Evolutionary conservation across 2,329 filamentous ascomycete genomes (phyloP).

Genomic region (Sphaerostilbella broomeana): DNA sequence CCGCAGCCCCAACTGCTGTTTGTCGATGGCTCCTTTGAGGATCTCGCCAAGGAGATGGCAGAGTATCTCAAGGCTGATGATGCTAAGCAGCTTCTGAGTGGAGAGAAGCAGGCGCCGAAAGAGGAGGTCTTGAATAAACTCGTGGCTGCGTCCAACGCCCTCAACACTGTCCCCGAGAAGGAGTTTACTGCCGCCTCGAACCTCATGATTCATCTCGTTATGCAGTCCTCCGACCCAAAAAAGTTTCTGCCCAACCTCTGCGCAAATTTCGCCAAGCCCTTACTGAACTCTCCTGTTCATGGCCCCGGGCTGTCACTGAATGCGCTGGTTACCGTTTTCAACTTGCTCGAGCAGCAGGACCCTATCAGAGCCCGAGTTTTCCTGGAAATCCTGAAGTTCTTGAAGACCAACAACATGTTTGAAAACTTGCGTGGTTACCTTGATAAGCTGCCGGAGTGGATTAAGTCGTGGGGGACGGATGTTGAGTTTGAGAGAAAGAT

Average conservation of each 20-base stretch:
- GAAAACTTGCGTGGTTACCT: conserved; percentile 79
- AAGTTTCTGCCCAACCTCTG: conserved; percentile 85
- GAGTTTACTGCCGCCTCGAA: conserved; percentile 96
- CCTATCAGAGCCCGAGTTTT: conserved; percentile 86
- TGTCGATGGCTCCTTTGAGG: conserved; percentile 88
- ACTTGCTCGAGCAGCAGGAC: conserved; percentile 71
- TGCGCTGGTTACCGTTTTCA: conserved; percentile 92
- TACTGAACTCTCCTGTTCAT: conserved; percentile 79
- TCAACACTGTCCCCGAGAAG: conserved; percentile 88
- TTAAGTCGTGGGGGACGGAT: conserved; percentile 74
- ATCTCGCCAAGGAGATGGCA: conserved; percentile 90
- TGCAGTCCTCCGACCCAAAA: conserved; percentile 77
- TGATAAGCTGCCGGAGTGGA: conserved; percentile 74
- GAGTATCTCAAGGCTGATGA: conserved; percentile 84
- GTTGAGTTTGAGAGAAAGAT: conserved; percentile 79
- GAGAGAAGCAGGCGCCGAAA: conserved; percentile 59
- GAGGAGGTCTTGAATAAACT: conserved; percentile 87
- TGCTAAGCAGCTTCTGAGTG: conserved; percentile 67
- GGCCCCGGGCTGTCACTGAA: conserved; percentile 81
- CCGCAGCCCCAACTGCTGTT: conserved; percentile 57
- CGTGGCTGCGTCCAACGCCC: conserved; percentile 66
- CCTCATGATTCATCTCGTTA: conserved; percentile 86
- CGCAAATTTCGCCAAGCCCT: conserved; percentile 79
- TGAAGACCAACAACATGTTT: conserved; percentile 69
- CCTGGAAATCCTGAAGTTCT: conserved; percentile 76